These are phyloP conservation scores for Haplosporangium gracile DNA, from an alignment of 192 early-diverging fungal genomes.

Conservation along the genomic window DNA sequence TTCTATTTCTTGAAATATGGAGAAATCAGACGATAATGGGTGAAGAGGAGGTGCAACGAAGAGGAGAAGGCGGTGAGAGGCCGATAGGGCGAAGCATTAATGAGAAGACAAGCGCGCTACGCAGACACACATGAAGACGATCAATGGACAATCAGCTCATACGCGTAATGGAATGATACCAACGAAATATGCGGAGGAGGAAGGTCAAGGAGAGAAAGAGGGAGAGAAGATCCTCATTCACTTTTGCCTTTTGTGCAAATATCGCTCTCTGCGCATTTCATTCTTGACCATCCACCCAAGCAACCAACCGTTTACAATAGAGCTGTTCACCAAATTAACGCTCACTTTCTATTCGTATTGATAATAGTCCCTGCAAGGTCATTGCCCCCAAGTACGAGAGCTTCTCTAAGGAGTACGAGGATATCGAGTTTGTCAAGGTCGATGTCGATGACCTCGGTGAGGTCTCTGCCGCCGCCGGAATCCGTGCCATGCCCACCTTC, in stretches of 20 bases:
- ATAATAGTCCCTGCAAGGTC: conserved; percentile 79
- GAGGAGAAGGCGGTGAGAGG: background rate
- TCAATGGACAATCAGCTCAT: background rate
- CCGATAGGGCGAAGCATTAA: background rate
- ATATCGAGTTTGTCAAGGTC: conserved; percentile 83
- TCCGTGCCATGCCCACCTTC: conserved; percentile 88
- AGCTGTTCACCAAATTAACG: background rate
- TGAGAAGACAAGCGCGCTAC: background rate
- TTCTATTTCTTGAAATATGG: too few relatives aligned
- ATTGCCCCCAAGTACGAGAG: conserved; percentile 75
- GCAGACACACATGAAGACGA: background rate
- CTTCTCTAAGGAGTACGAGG: conserved; percentile 62
- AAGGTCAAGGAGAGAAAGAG: background rate
- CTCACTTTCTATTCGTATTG: background rate
- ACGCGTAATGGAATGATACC: background rate
- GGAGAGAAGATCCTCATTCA: background rate
- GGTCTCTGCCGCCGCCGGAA: conserved; percentile 29
- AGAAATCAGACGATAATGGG: too few relatives aligned
- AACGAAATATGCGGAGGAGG: background rate
- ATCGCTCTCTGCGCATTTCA: background rate
- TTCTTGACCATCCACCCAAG: background rate
- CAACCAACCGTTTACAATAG: too few relatives aligned
- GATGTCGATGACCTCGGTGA: conserved; percentile 81
- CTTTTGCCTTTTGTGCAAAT: background rate
- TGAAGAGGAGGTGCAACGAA: background rate